These are phyloP conservation scores for Apiospora hydei DNA, from an alignment of 2,329 filamentous ascomycete species.

Conservation along the genomic window DNA sequence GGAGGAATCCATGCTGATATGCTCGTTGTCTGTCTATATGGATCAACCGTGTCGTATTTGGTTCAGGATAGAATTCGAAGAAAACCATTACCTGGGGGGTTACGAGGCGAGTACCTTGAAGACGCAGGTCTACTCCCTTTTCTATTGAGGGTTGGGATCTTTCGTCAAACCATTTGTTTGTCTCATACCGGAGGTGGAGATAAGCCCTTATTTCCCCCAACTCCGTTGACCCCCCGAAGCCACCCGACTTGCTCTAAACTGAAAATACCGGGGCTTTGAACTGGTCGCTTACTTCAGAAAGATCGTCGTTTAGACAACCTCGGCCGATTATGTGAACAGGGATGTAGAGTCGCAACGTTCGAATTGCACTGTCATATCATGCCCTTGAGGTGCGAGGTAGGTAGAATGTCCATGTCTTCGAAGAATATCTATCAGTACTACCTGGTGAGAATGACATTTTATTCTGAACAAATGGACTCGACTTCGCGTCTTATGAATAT, in stretches of 20 bases:
- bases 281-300: background rate
- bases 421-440: too few relatives aligned
- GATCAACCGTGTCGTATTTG: background rate
- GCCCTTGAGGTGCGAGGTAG: too few relatives aligned
- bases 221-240: background rate
- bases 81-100: background rate
- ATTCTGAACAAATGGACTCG: too few relatives aligned
- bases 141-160: background rate
- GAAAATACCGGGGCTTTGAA: background rate
- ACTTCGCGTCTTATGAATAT: too few relatives aligned
- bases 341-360: too few relatives aligned
- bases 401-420: too few relatives aligned
- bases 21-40: too few relatives aligned
- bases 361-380: too few relatives aligned
- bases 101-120: too few relatives aligned
- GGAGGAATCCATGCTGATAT: background rate
- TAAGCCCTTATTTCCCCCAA: constrained; percentile 4
- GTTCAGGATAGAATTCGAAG: background rate
- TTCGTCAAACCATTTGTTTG: background rate
- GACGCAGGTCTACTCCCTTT: background rate
- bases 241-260: background rate
- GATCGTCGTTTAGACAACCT: background rate
- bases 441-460: too few relatives aligned
- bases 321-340: too few relatives aligned
- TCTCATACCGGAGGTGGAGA: constrained; percentile 1